Base-by-base conservation (phyloP, 768 basidiomycete species). In the Postia placenta region DNA sequence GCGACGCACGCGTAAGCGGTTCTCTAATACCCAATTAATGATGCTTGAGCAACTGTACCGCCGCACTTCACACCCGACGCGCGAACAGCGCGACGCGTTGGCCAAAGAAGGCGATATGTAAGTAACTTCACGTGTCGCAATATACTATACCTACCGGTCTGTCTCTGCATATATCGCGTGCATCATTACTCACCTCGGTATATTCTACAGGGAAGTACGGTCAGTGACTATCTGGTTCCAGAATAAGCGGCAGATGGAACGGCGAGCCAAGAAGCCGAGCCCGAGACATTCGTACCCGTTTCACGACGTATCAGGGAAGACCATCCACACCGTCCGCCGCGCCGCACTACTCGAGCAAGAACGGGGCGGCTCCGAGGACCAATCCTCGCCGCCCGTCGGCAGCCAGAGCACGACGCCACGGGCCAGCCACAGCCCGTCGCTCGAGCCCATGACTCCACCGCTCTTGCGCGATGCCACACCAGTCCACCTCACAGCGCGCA, bases 11-110 rank as follows among this genome's bases (percentile, higher is more conserved):
- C 78, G 85, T 33, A 85, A 83, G 63, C 74, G 85, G 1, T 87
- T 87, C 64, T 80, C 75, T 41, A 80, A 75, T 53, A 69, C 68
- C 14, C 85, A 87, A 67, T 77, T 87, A 58, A 77, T 77, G 54
- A 74, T 85, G 70, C 78, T 87, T 49, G 85, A 87, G 64, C 75
- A 82, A 53, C 75, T 87, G 38, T 87, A 81, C 60, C 84, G 84
- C 65, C 73, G 76, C 52, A 79, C 76, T 49, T 84, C 83, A 0
- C 85, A 87, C 60, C 85, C 85, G 4, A 83, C 83, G n/a, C 76
- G 85, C 28, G 81, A 81, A 52, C 80, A 87, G 53, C 79, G 85
- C 54, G 85, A 87, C 54, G 64, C 70, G 0, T 72, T 85, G 37
- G 84, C 84, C 7, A 71, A 64, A 37, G 69, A 78, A 11, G 80